These are phyloP conservation scores for Malassezia brasiliensis DNA, from an alignment of 1,284 basidiomycete species.

Conservation along the genomic window DNA sequence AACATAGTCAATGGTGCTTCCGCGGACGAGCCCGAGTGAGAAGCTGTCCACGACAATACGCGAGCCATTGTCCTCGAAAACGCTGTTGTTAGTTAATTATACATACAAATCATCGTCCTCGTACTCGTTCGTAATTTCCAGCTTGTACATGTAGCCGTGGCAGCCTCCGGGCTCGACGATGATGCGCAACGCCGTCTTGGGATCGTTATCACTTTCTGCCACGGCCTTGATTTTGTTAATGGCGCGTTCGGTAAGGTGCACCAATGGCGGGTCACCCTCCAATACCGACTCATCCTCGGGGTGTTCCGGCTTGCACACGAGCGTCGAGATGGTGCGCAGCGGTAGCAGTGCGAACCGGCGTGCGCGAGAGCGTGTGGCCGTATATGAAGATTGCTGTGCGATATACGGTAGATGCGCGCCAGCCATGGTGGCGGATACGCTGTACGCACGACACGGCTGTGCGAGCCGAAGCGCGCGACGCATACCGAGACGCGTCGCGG, in stretches of 20 bases:
- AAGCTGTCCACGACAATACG: conserved; percentile 66
- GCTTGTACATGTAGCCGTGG: conserved; percentile 84
- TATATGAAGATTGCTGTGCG: no score
- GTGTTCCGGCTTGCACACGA: conserved; percentile 24
- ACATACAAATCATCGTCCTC: conserved; percentile 64
- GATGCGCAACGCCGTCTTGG: conserved; percentile 61
- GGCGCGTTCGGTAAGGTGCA: conserved; percentile 38
- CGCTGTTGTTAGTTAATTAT: conserved; percentile 44
- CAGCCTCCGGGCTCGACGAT: conserved; percentile 80
- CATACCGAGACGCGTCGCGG: not conserved
- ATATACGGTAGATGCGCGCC: no score
- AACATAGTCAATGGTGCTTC: conserved; percentile 73
- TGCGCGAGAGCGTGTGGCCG: no score
- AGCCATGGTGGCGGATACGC: no score
- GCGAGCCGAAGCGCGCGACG: not conserved
- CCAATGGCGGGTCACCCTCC: conserved; percentile 25
- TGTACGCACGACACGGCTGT: not conserved
- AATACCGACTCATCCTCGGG: conserved; percentile 37
- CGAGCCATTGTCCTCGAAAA: conserved; percentile 53
- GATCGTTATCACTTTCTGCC: conserved; percentile 54
- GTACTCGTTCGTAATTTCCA: conserved; percentile 59
- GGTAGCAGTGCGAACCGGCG: no score
- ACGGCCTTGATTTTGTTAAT: conserved; percentile 29
- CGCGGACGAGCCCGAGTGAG: conserved; percentile 67
- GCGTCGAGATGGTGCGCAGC: conserved; percentile 8